phyloP scores from a whole-genome alignment of 257 asterid species.

The Gynochthodes officinalis region DNA sequence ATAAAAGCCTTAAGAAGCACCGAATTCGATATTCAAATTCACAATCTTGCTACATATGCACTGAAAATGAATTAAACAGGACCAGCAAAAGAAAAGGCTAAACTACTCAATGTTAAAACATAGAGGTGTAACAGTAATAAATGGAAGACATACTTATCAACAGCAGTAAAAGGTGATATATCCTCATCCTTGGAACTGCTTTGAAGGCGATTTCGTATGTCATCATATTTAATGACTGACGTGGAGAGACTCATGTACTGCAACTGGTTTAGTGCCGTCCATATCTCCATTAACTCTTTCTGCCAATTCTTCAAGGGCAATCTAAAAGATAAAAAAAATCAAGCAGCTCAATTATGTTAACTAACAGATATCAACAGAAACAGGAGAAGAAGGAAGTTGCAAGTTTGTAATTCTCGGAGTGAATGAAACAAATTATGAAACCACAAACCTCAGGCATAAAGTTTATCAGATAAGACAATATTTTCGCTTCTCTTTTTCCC shows the following conservation, averaged over 20 bases:
- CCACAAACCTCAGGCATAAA: neutral
- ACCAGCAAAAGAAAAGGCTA: neutral
- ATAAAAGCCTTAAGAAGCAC: neutral
- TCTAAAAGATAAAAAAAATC: slow-evolving; percentile 39
- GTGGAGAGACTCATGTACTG: slow-evolving; percentile 92
- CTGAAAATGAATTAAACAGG: neutral
- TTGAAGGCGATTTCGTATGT: slow-evolving; percentile 79
- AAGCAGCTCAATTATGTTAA: slow-evolving; percentile 21
- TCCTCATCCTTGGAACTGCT: slow-evolving; percentile 96
- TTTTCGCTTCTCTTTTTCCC: neutral
- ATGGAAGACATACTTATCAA: slow-evolving; percentile 68
- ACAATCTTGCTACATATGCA: neutral
- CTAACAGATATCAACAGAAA: neutral
- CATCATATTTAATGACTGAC: slow-evolving; percentile 87
- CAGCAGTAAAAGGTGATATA: slow-evolving; percentile 96
- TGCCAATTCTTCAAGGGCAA: slow-evolving; percentile 94
- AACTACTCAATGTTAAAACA: neutral
- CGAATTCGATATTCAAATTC: neutral
- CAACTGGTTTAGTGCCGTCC: slow-evolving; percentile 94
- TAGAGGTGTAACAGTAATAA: slow-evolving; percentile 17
- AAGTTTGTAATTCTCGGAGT: slow-evolving; percentile 2
- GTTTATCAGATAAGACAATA: neutral
- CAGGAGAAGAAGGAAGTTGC: neutral
- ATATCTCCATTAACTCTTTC: slow-evolving; percentile 92
- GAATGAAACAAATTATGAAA: neutral